These are phyloP conservation scores for Ligustrum vulgare DNA, from an alignment of 257 asterid genomes.

Conservation along the genomic window DNA sequence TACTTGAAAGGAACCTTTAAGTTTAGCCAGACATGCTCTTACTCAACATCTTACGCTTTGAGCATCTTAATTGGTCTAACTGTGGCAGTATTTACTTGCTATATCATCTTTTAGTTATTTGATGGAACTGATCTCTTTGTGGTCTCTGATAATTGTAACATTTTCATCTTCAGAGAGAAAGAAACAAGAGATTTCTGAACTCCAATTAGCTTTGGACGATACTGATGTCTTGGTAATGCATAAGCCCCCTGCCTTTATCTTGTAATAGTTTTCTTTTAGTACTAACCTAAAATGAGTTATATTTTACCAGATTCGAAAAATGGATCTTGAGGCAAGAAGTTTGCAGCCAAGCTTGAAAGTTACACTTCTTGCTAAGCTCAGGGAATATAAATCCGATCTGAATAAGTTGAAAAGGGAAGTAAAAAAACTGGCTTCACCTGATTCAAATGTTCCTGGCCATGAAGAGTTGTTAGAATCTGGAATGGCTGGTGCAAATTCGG, in stretches of 20 bases:
- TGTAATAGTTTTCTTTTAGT: constrained; percentile 8
- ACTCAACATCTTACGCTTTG: constrained; percentile 20
- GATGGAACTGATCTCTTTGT: constrained; percentile 11
- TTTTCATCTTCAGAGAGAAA: constrained; percentile 56
- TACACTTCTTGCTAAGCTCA: constrained; percentile 82
- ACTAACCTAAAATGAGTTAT: constrained; percentile 20
- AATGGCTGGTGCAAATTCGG: constrained; percentile 57
- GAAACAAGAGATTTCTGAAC: constrained; percentile 59
- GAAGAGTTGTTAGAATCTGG: constrained; percentile 83
- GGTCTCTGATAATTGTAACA: constrained; percentile 19
- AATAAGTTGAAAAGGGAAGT: constrained; percentile 85
- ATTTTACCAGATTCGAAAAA: constrained; percentile 66
- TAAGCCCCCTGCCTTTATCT: background rate
- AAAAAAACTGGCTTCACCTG: constrained; percentile 57
- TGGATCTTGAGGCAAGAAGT: constrained; percentile 98
- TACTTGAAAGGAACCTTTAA: background rate
- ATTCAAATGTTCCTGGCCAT: constrained; percentile 47
- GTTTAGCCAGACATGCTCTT: background rate
- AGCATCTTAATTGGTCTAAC: constrained; percentile 3
- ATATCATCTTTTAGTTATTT: constrained; percentile 10
- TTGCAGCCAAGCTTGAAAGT: constrained; percentile 82
- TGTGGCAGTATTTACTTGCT: background rate
- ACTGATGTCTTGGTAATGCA: constrained; percentile 73
- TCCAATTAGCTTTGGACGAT: constrained; percentile 76
- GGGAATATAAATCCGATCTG: constrained; percentile 92